Percentiles rank a stretch among this genome's conserved stretches.
phyloP scores from a whole-genome alignment of 139 green algal genomes.

The Tetradesmus obliquus region DNA sequence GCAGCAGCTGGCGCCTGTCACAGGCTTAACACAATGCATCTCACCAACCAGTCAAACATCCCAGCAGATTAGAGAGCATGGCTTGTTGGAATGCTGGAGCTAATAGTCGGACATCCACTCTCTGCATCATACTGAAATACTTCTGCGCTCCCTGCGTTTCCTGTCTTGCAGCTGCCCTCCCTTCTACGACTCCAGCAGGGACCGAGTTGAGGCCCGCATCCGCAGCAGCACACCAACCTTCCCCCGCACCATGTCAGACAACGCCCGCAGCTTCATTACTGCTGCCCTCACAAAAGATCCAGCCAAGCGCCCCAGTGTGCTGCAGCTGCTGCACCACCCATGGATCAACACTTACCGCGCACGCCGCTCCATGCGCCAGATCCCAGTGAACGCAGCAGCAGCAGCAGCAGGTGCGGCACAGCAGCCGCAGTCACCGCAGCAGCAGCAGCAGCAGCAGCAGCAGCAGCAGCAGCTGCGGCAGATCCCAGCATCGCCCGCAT shows the following conservation, averaged over 20 bases:
- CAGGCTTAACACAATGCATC: too few species aligned
- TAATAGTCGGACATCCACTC: too few species aligned
- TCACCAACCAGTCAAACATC: too few species aligned
- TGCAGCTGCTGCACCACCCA: constrained; percentile 65
- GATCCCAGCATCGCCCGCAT: neutral
- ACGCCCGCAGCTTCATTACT: constrained; percentile 57
- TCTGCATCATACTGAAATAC: neutral
- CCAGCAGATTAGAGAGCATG: too few species aligned
- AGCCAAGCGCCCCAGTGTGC: constrained; percentile 56
- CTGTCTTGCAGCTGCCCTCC: neutral
- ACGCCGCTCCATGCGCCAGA: constrained; percentile 55
- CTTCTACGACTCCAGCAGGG: constrained; percentile 1
- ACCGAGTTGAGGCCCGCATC: constrained; percentile 39
- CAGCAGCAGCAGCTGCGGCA: neutral
- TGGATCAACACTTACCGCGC: constrained; percentile 64
- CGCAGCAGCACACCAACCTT: constrained; percentile 38
- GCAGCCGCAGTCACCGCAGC: neutral
- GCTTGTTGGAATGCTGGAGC: too few species aligned
- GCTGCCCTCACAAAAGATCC: constrained; percentile 59
- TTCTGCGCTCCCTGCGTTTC: neutral
- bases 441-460: neutral
- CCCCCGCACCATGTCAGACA: constrained; percentile 53
- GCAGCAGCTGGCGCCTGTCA: too few species aligned
- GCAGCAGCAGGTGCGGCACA: neutral
- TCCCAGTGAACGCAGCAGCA: neutral